phyloP scores from a whole-genome alignment of 768 basidiomycete genomes.

The Panus rudis region DNA sequence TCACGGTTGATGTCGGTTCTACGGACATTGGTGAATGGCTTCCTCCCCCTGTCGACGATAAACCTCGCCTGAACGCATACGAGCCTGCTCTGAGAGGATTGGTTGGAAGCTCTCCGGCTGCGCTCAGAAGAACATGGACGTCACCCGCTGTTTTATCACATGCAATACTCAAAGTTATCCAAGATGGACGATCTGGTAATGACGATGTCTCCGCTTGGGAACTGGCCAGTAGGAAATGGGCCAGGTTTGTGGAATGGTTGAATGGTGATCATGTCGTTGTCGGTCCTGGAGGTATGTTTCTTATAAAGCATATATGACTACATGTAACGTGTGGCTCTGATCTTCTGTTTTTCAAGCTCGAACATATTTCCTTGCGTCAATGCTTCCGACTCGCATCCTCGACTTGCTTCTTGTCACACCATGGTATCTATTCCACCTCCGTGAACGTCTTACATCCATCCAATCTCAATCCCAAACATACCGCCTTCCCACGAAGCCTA shows the following conservation, averaged over 20 bases:
- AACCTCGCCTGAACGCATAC: too few species aligned
- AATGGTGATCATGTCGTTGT: constrained; percentile 64
- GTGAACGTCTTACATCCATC: constrained; percentile 51
- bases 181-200: background rate
- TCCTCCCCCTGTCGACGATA: constrained; percentile 12
- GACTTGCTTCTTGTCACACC: constrained; percentile 64
- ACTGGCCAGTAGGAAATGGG: constrained; percentile 33
- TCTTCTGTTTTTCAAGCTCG: constrained; percentile 36
- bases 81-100: too few species aligned
- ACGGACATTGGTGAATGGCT: too few species aligned
- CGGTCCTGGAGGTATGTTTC: constrained; percentile 68
- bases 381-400: constrained; percentile 57
- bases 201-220: background rate
- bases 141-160: too few species aligned
- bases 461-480: constrained; percentile 42
- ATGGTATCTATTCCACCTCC: constrained; percentile 51
- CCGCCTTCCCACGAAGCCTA: constrained; percentile 10
- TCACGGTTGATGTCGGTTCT: constrained; percentile 68
- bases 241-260: constrained; percentile 47
- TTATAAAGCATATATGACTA: background rate
- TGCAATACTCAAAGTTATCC: too few species aligned
- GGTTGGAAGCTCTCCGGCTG: too few species aligned
- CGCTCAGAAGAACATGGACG: too few species aligned
- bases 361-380: constrained; percentile 65
- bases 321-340: background rate